Conservation (phyloP, 2,329 filamentous ascomycete species). For the Paracamarosporium sp. region DNA sequence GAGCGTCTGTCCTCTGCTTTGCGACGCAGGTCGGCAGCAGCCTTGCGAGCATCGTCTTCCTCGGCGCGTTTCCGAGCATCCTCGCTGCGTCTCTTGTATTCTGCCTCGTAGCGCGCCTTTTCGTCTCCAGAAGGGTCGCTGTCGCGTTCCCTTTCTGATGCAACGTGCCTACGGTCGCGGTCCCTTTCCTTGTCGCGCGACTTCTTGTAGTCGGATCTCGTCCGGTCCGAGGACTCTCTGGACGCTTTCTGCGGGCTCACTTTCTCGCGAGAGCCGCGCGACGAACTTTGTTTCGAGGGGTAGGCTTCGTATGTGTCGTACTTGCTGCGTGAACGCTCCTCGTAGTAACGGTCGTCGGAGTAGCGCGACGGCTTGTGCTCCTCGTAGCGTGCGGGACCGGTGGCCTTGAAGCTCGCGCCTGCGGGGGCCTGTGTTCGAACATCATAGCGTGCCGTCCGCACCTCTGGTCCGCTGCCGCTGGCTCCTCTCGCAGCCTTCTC, state of each 20-base stretch:
- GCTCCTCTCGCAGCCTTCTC: constrained; percentile 55
- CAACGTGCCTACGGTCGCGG: constrained; percentile 44
- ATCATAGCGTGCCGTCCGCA: constrained; percentile 43
- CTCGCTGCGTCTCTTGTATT: constrained; percentile 36
- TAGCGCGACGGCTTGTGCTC: constrained; percentile 36
- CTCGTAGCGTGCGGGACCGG: constrained; percentile 35
- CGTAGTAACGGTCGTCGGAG: constrained; percentile 47
- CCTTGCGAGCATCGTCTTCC: constrained; percentile 17
- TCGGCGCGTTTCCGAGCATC: constrained; percentile 28
- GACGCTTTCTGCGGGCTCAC: constrained; percentile 28
- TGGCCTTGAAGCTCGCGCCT: constrained; percentile 29
- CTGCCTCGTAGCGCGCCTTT: constrained; percentile 39
- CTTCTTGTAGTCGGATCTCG: constrained; percentile 48
- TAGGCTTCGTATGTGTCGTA: constrained; percentile 49
- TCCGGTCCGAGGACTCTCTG: constrained; percentile 43
- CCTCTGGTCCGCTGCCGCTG: constrained; percentile 30
- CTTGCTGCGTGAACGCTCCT: constrained; percentile 45
- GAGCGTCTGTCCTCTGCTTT: constrained; percentile 38
- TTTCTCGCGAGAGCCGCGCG: constrained; percentile 38
- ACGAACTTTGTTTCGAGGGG: constrained; percentile 33
- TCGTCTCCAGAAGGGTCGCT: constrained; percentile 44
- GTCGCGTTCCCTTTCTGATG: constrained; percentile 42
- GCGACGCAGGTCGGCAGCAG: constrained; percentile 30
- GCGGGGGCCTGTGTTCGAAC: constrained; percentile 36
- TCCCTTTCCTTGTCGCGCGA: constrained; percentile 50